Evolutionary conservation across 495 filamentous ascomycete genomes (phyloP).

Genomic region (Neurospora discreta): DNA sequence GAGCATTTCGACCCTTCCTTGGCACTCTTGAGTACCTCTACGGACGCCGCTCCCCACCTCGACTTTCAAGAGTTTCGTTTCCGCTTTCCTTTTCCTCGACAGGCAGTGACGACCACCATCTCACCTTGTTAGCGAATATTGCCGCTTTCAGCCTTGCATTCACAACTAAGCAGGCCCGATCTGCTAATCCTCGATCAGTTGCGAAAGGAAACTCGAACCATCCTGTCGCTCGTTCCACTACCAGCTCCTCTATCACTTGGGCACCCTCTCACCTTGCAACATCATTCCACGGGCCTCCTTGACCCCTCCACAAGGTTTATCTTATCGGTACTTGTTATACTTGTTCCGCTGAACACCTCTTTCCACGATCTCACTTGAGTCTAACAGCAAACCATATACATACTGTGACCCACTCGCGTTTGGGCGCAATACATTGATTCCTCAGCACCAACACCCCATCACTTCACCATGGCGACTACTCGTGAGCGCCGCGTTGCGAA

Average conservation of each 20-base stretch:
- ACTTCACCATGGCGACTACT: constrained; percentile 55
- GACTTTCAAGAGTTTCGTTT: not conserved
- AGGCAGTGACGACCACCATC: not conserved
- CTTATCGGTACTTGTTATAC: not conserved
- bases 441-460: not conserved
- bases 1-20: not conserved
- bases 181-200: not conserved
- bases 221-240: not conserved
- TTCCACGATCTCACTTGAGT: not conserved
- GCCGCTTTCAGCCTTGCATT: not conserved
- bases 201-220: not conserved
- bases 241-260: not conserved
- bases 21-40: not conserved
- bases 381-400: not conserved
- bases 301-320: not conserved
- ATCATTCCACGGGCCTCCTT: not conserved
- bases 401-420: not conserved
- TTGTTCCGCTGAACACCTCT: not conserved
- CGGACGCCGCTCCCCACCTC: not conserved
- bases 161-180: not conserved
- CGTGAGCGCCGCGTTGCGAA: constrained; percentile 77
- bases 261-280: not conserved
- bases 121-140: not conserved
- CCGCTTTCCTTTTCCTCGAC: not conserved
- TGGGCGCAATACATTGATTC: not conserved